Conservation (phyloP, 2,329 filamentous ascomycete genomes). For the Hypocrella siamensis region DNA sequence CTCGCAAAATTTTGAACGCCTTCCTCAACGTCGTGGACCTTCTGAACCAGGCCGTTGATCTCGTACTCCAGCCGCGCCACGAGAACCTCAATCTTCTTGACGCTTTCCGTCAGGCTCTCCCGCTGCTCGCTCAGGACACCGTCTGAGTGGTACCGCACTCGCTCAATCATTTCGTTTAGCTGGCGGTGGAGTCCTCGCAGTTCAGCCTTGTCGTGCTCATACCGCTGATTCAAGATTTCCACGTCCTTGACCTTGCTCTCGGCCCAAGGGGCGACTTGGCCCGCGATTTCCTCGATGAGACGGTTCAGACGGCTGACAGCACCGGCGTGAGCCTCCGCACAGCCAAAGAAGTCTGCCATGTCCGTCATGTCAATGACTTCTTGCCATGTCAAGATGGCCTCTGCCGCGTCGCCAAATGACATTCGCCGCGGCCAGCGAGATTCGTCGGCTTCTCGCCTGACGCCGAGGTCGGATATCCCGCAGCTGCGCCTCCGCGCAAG, state of each 20-base stretch:
- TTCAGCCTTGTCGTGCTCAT: slow-evolving; percentile 46
- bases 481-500: slow-evolving; percentile 50
- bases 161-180: slow-evolving; percentile 53
- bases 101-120: slow-evolving; percentile 48
- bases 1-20: slow-evolving; percentile 65
- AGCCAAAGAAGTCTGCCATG: slow-evolving; percentile 9
- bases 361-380: slow-evolving; percentile 30
- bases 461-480: slow-evolving; percentile 16
- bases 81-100: slow-evolving; percentile 67
- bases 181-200: slow-evolving; percentile 54
- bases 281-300: slow-evolving; percentile 34
- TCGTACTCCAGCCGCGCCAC: slow-evolving; percentile 86
- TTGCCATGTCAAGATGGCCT: slow-evolving; percentile 55
- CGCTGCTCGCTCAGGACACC: slow-evolving; percentile 57
- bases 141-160: slow-evolving; percentile 49
- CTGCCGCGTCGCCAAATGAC: slow-evolving; percentile 62
- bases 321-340: slow-evolving; percentile 25
- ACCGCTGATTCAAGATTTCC: slow-evolving; percentile 42
- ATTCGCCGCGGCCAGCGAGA: slow-evolving; percentile 54
- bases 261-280: slow-evolving; percentile 45
- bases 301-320: slow-evolving; percentile 40
- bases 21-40: slow-evolving; percentile 77
- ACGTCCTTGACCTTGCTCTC: slow-evolving; percentile 38
- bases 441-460: slow-evolving; percentile 29
- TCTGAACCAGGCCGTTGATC: slow-evolving; percentile 61